Base-by-base conservation (phyloP, 2,329 filamentous ascomycete genomes). In the Fonsecaea monophora region DNA sequence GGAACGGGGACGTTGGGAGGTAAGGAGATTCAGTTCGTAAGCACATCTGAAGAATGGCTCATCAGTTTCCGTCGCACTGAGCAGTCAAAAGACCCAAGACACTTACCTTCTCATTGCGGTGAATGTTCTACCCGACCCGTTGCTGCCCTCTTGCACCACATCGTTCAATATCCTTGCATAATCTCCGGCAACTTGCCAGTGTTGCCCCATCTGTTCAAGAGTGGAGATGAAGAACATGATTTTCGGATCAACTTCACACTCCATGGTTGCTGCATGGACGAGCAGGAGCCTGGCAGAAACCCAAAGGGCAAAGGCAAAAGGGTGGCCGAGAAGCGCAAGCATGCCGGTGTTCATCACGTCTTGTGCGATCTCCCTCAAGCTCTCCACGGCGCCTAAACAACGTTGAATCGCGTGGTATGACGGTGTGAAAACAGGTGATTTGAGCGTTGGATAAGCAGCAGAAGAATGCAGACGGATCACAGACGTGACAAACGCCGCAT, bases 381-480 rank as follows among this genome's bases (percentile, higher is more conserved):
- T 91, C 75, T 94, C 90, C 10, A 96, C 93, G 1, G 94, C 93
- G 3, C 86, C 86, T 66, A 94, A 88, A 74, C 94, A 97, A 45
- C 91, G 85, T 76, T 96, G 92, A 58, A 89, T 91, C 35, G 94
- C 94, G 73, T 89, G 92, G 77, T 92, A 96, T 0, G 92, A 96
- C 0, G 93, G 68, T 0, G 91, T 94, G 79, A 97, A 97, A 60
- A 96, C 94, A 15, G 90, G 89, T 1, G 92, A 96, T 37, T 92
- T 86, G 3, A 92, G 95, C 4, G 92, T 96, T 1, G 94, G 94
- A 77, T 97, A 97, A 1, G 93, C 94, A 4, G 94, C 92, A 0
- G 92, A 96, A 0, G 93, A 96, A 79, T 97, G 93, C 18, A 97
- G 85, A 45, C 94, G 89, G 72, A 97, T 96, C 4, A 96, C 89